Percentiles rank a stretch among this genome's conserved stretches.
Conservation (phyloP, 805 yeast species). For the Kregervanrija fluxuum region DNA sequence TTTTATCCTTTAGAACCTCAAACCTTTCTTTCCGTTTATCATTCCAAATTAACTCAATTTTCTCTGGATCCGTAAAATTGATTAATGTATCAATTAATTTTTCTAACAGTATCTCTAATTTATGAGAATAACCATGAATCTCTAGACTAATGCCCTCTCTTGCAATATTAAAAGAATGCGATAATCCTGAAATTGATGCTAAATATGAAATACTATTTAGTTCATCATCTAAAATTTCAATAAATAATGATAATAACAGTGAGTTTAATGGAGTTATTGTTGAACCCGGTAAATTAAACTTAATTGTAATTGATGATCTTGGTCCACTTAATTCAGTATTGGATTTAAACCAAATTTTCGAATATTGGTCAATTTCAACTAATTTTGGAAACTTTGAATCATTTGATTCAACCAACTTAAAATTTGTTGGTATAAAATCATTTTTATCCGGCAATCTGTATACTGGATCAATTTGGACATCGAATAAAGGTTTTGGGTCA, state of each 20-base stretch:
- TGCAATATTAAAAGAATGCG: slow-evolving; percentile 47
- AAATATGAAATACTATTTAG: slow-evolving; percentile 73
- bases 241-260: slow-evolving; percentile 52
- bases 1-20: slow-evolving; percentile 56
- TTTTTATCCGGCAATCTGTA: slow-evolving; percentile 57
- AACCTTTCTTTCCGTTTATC: slow-evolving; percentile 49
- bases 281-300: slow-evolving; percentile 59
- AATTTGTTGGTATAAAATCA: slow-evolving; percentile 75
- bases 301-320: slow-evolving; percentile 63
- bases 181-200: slow-evolving; percentile 76
- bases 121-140: slow-evolving; percentile 79
- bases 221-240: slow-evolving; percentile 68
- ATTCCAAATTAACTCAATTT: slow-evolving; percentile 21
- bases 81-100: slow-evolving; percentile 50
- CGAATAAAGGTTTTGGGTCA: slow-evolving; percentile 32
- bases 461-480: slow-evolving; percentile 32
- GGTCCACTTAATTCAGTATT: slow-evolving; percentile 89
- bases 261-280: slow-evolving; percentile 51
- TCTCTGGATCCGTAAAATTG: slow-evolving; percentile 28
- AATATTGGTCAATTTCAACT: slow-evolving; percentile 41
- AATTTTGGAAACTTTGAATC: slow-evolving; percentile 50
- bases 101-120: slow-evolving; percentile 54
- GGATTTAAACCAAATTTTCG: slow-evolving; percentile 78
- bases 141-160: slow-evolving; percentile 66
- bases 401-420: slow-evolving; percentile 44